Evolutionary conservation across 2,329 filamentous ascomycete species (phyloP).

Genomic region (Pestalotiopsis sp.): DNA sequence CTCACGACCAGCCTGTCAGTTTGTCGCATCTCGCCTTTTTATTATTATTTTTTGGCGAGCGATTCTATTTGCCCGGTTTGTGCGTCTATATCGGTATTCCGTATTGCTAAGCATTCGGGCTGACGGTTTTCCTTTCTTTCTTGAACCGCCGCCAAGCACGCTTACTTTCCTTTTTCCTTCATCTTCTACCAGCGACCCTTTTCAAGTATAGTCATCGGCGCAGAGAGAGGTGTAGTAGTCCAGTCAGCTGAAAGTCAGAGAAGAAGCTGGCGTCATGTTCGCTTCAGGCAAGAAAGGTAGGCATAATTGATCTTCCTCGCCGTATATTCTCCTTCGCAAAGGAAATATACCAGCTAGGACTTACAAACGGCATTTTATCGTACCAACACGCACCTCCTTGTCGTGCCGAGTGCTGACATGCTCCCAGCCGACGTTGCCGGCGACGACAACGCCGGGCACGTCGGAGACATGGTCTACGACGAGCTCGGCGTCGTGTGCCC

Average conservation of each 20-base stretch:
- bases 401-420: not conserved
- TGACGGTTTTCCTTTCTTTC: not conserved
- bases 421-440: slow-evolving; percentile 15
- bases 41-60: not conserved
- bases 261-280: not conserved
- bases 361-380: not conserved
- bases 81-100: not conserved
- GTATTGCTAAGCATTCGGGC: not conserved
- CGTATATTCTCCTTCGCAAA: not conserved
- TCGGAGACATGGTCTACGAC: slow-evolving; percentile 26
- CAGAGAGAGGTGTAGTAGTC: not conserved
- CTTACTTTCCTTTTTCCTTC: not conserved
- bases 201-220: not conserved
- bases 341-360: not conserved
- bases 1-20: not conserved
- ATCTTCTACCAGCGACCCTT: not conserved
- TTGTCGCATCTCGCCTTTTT: not conserved
- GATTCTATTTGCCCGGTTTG: not conserved
- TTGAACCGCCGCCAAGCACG: not conserved
- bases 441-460: slow-evolving; percentile 25
- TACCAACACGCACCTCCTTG: not conserved
- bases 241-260: not conserved
- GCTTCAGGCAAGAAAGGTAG: not conserved
- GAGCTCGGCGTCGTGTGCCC: slow-evolving; percentile 42
- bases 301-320: not conserved